Evolutionary conservation across 495 filamentous ascomycete species (phyloP).

Genomic region (Platismatia glauca): DNA sequence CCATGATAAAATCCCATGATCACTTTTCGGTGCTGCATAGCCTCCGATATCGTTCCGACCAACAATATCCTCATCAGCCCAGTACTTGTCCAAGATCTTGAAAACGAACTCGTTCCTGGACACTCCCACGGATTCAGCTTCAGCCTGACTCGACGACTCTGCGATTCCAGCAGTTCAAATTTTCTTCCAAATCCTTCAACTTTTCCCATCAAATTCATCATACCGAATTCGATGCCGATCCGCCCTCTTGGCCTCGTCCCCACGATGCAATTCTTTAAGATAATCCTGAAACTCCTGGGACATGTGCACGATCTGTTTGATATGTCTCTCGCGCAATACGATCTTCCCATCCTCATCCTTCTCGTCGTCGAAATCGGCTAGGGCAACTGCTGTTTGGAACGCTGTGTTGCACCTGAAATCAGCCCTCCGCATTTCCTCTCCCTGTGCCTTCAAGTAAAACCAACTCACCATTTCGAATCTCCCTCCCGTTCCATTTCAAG

Average conservation of each 20-base stretch:
- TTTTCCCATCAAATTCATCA: neutral
- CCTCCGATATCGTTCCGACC: no score
- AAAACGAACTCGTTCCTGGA: neutral
- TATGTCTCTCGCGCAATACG: slow-evolving; percentile 18
- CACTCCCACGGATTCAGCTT: neutral
- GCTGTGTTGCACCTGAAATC: slow-evolving; percentile 8
- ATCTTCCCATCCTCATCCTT: slow-evolving; percentile 19
- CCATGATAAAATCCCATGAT: no score
- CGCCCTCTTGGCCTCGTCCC: slow-evolving; percentile 11
- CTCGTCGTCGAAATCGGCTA: slow-evolving; percentile 19
- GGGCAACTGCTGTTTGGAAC: slow-evolving; percentile 26
- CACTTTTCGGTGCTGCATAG: no score
- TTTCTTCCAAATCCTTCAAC: neutral
- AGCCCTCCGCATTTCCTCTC: neutral
- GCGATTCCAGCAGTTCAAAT: neutral
- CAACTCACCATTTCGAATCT: slow-evolving; percentile 25
- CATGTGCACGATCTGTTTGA: slow-evolving; percentile 21
- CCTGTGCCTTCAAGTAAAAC: no score
- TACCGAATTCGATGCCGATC: neutral
- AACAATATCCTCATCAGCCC: neutral
- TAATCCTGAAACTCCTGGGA: slow-evolving; percentile 23
- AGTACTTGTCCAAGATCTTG: neutral
- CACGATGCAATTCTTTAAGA: slow-evolving; percentile 13
- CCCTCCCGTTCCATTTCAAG: slow-evolving; percentile 14
- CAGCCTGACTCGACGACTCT: neutral